A percentile compares a stretch with the other conserved stretches of the same genome.
These are phyloP conservation scores for Incumbomyces delicatus DNA, from an alignment of 2,329 filamentous ascomycete species.

Conservation along the genomic window DNA sequence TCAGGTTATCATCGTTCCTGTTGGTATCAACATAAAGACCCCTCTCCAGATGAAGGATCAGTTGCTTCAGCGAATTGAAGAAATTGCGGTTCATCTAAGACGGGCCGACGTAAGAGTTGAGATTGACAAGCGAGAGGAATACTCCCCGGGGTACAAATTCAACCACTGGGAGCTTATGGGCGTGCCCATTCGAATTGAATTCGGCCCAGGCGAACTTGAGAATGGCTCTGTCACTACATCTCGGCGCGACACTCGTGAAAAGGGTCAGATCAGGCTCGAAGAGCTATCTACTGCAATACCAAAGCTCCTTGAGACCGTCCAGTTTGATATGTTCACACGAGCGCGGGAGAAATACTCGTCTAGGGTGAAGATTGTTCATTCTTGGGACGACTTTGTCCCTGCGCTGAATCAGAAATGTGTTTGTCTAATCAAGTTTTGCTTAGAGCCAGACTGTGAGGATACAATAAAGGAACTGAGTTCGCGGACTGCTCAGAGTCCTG, in stretches of 20 bases:
- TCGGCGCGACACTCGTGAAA: slow-evolving; percentile 64
- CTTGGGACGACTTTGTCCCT: slow-evolving; percentile 88
- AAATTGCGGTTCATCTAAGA: slow-evolving; percentile 58
- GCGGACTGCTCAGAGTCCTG: slow-evolving; percentile 46
- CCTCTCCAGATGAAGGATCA: slow-evolving; percentile 66
- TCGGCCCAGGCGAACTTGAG: slow-evolving; percentile 85
- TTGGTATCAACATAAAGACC: slow-evolving; percentile 84
- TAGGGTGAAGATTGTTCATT: slow-evolving; percentile 69
- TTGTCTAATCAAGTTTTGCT: slow-evolving; percentile 80
- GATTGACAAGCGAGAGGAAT: slow-evolving; percentile 80
- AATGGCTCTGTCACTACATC: slow-evolving; percentile 75
- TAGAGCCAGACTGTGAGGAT: slow-evolving; percentile 77
- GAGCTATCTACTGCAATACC: slow-evolving; percentile 63
- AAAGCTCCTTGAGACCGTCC: slow-evolving; percentile 45
- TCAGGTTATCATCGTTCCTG: slow-evolving; percentile 80
- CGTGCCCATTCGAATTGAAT: slow-evolving; percentile 85
- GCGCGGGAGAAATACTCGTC: slow-evolving; percentile 68
- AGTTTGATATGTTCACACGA: slow-evolving; percentile 66
- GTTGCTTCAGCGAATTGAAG: slow-evolving; percentile 54
- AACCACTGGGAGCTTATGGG: slow-evolving; percentile 97
- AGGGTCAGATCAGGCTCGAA: slow-evolving; percentile 50
- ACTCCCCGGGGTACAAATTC: slow-evolving; percentile 94
- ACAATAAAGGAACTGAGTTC: slow-evolving; percentile 88
- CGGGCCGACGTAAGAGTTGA: slow-evolving; percentile 67
- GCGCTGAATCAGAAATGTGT: slow-evolving; percentile 87